Evolutionary conservation across 768 basidiomycete genomes (phyloP), one percentile per base, ranked within the genome.

Genomic region (Tulasnella sp.): DNA sequence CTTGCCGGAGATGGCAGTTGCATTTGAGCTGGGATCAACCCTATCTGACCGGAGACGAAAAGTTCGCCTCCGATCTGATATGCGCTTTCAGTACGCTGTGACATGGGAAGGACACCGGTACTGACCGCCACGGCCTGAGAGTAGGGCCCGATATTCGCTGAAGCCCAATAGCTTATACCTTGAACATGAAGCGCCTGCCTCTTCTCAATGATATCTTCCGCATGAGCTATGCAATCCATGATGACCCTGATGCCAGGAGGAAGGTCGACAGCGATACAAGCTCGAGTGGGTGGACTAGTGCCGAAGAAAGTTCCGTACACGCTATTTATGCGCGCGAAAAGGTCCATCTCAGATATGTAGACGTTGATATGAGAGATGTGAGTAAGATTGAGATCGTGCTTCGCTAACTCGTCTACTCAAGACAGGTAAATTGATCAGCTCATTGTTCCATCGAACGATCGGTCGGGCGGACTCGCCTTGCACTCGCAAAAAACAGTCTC

Each of bases 81-180:
- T 14, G 4, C 40, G 71, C 10, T 79, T 76, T 80, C 44, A 44
- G 44, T 44, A 44, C 44, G 19, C 16, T n/a, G 12, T 44, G 16
- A 44, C 44, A 14, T 18, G 14, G 44, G 19, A 44, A 18, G 44
- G 16, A 44, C 16, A 18, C 16, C 76, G 73, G 9, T 46, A 86
- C 91, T 82, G 76, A 97, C 97, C 75, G 88, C 87, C 81, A 98
- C 90, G 1, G 95, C 93, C 85, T 99, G 98, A 5, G 96, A 98
- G 85, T 99, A 99, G 5, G 98, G 98, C 0, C 98, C 98, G 77
- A 99, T 99, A 84, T 99, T 99, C 14, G 98, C 98, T 18, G 98
- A 96, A 38, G 97, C 98, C 98, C 98, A 99, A 83, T 99, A 98
- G 85, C 97, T 98, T 81, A 98, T 83, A 12, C 96, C 89, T 85